Evolutionary conservation across 1,139 yeast species (phyloP).

Genomic region (Yamadazyma oceani): DNA sequence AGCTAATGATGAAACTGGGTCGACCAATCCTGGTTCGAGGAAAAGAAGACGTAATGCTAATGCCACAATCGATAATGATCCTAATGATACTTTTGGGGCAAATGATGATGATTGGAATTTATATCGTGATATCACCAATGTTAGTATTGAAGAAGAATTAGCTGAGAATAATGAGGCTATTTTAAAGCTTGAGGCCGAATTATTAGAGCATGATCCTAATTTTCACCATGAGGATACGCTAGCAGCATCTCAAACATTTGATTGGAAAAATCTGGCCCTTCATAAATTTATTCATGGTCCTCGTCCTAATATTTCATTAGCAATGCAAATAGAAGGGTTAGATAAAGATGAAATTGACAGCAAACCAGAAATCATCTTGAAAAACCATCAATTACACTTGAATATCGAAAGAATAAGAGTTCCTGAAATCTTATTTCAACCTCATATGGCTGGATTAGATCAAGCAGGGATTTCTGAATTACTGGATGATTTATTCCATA

Average conservation of each 20-base stretch:
- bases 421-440: conserved; percentile 91
- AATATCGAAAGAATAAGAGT: conserved; percentile 89
- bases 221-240: conserved; percentile 84
- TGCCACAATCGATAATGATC: conserved; percentile 81
- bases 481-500: conserved; percentile 62
- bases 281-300: conserved; percentile 92
- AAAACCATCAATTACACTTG: conserved; percentile 78
- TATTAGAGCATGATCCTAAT: conserved; percentile 78
- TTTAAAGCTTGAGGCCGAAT: conserved; percentile 65
- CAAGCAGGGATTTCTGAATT: conserved; percentile 90
- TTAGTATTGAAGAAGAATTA: conserved; percentile 68
- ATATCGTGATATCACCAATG: conserved; percentile 79
- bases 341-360: conserved; percentile 45
- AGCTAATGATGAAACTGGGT: conserved; percentile 67
- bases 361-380: conserved; percentile 44
- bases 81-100: conserved; percentile 93
- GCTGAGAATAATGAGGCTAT: conserved; percentile 68
- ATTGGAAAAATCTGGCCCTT: conserved; percentile 78
- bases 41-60: conserved; percentile 55
- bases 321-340: conserved; percentile 45
- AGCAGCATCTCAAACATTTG: conserved; percentile 69
- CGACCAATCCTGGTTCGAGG: conserved; percentile 37
- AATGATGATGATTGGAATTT: conserved; percentile 96
- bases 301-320: conserved; percentile 51
- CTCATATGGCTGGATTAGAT: conserved; percentile 93